Evolutionary conservation across 208 protist genomes (phyloP).

Genomic region (Vickermania ingenoplastis): DNA sequence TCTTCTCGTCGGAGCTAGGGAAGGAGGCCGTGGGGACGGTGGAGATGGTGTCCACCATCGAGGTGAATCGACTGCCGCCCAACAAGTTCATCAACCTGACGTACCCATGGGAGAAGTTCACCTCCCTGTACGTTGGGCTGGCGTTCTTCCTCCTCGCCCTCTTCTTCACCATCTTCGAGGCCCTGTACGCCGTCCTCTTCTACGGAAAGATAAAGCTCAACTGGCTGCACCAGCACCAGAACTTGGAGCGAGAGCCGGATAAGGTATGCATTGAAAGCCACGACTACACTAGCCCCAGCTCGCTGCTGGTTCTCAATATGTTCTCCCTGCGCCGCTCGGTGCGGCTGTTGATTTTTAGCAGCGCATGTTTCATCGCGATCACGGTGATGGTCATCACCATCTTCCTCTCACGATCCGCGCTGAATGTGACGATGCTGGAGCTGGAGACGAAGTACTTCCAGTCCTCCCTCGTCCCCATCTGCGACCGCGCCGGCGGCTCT

Average conservation of each 20-base stretch:
- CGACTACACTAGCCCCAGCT: background rate
- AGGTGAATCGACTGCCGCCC: background rate
- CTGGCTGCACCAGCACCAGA: background rate
- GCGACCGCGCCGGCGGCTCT: background rate
- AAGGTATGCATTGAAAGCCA: background rate
- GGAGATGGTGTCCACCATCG: background rate
- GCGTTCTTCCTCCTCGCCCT: background rate
- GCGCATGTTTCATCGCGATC: background rate
- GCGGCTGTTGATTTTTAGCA: background rate
- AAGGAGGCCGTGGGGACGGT: background rate
- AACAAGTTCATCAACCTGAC: constrained; percentile 1
- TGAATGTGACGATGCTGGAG: background rate
- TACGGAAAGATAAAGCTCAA: background rate
- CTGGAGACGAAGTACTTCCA: background rate
- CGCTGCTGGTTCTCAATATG: background rate
- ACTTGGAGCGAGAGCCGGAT: background rate
- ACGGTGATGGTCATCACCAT: background rate
- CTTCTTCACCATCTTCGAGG: background rate
- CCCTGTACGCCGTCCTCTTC: background rate
- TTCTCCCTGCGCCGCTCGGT: background rate
- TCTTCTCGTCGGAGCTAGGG: background rate
- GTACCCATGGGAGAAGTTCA: background rate
- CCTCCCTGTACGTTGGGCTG: background rate
- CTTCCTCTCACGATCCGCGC: background rate
- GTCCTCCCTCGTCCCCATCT: background rate